Evolutionary conservation across 2,329 filamentous ascomycete genomes (phyloP).

Genomic region (Colletotrichum costaricense): DNA sequence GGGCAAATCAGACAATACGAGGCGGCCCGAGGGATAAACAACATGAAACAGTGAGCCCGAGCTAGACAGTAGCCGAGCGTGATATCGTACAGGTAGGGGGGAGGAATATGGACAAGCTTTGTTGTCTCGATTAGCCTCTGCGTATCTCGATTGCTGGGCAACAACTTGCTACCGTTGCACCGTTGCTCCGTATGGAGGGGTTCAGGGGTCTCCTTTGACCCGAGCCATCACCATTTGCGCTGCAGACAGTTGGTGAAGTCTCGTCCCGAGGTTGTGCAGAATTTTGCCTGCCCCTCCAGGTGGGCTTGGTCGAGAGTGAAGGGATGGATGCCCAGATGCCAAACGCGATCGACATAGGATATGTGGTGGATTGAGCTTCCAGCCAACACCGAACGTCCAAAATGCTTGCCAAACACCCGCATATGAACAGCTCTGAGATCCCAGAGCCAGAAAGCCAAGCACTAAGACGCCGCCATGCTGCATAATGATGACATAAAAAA

Average conservation of each 20-base stretch:
- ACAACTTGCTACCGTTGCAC: conserved; percentile 6
- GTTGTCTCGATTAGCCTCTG: conserved; percentile 30
- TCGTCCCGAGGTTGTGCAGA: conserved; percentile 5
- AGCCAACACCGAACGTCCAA: conserved; percentile 30
- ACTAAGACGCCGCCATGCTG: conserved; percentile 50
- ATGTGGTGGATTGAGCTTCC: conserved; percentile 15
- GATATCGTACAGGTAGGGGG: conserved; percentile 32
- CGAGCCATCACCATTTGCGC: conserved; percentile 16
- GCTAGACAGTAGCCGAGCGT: conserved; percentile 27
- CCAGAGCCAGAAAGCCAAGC: conserved; percentile 38
- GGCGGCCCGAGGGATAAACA: conserved; percentile 1
- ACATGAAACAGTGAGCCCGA: conserved; percentile 33
- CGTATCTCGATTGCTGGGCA: conserved; percentile 8
- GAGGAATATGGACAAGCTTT: conserved; percentile 20
- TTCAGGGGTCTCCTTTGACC: not conserved
- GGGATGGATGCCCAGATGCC: not conserved
- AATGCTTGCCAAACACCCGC: conserved; percentile 35
- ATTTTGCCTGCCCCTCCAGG: conserved; percentile 16
- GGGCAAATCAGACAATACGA: not conserved
- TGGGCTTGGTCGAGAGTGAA: not conserved
- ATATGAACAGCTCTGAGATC: conserved; percentile 37
- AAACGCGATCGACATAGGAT: conserved; percentile 22
- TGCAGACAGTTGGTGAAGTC: conserved; percentile 9
- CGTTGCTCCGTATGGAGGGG: not conserved
- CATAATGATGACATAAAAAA: conserved; percentile 45